Conservation (phyloP, 164 flowering plant species). For the Akebia trifoliata region DNA sequence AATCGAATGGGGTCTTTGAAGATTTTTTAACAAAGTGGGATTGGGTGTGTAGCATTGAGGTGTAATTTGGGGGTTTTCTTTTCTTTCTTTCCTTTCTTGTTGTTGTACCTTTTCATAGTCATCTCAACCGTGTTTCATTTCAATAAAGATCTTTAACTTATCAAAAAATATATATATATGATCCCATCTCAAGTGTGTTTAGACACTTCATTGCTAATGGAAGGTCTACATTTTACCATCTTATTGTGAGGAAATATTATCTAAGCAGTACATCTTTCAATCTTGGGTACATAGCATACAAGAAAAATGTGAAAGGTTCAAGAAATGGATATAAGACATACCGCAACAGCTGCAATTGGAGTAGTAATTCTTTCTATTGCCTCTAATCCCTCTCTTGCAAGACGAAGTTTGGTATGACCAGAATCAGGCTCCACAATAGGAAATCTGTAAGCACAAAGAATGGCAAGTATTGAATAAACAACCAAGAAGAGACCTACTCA, state of each 20-base stretch:
- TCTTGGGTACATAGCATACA: neutral
- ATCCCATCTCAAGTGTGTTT: too few species aligned
- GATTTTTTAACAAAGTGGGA: too few species aligned
- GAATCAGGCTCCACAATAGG: conserved; percentile 98
- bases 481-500: neutral
- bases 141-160: too few species aligned
- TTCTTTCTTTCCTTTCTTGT: too few species aligned
- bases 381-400: conserved; percentile 82
- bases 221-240: too few species aligned
- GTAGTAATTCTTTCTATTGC: conserved; percentile 76
- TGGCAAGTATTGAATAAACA: neutral
- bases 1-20: too few species aligned
- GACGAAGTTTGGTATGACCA: conserved; percentile 96
- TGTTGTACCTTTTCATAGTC: too few species aligned
- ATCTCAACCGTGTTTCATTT: too few species aligned
- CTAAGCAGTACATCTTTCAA: neutral
- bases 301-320: neutral
- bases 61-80: too few species aligned
- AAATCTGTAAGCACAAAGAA: conserved; percentile 47
- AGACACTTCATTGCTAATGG: too few species aligned
- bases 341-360: conserved; percentile 97
- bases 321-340: conserved; percentile 32
- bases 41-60: too few species aligned
- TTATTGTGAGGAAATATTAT: neutral
- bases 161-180: too few species aligned